Percentiles rank a stretch among this genome's conserved stretches.
These are phyloP conservation scores for Talinum fruticosum DNA, from an alignment of 148 eudicot species.

Conservation along the genomic window DNA sequence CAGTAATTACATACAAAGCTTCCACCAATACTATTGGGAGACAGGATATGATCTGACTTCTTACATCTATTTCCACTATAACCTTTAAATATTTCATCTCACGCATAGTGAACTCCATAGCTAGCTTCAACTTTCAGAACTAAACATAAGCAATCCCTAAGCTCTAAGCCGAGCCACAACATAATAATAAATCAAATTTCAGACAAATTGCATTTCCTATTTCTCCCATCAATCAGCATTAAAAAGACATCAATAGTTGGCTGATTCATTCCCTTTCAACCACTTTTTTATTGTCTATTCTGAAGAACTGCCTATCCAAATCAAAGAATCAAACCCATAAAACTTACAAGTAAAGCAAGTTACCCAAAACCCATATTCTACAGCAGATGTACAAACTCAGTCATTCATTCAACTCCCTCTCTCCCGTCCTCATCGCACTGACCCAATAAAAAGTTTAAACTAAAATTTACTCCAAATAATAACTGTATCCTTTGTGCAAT, in stretches of 20 bases:
- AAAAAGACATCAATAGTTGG: too few species aligned
- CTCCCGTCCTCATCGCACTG: too few species aligned
- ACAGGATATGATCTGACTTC: constrained; percentile 9
- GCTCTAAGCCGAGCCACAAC: background rate
- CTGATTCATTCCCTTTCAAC: background rate
- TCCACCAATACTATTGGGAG: constrained; percentile 3
- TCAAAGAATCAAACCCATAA: background rate
- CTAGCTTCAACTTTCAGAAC: constrained; percentile 24
- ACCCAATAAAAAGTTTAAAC: background rate
- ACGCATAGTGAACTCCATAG: constrained; percentile 1
- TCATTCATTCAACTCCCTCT: background rate
- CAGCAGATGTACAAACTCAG: background rate
- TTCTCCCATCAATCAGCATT: background rate
- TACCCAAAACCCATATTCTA: background rate
- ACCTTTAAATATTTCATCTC: background rate
- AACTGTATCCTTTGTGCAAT: background rate
- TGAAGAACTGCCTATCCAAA: background rate
- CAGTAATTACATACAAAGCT: background rate
- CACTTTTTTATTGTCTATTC: background rate
- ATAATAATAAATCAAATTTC: background rate
- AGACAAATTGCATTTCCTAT: background rate
- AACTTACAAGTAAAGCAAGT: background rate
- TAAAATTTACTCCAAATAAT: background rate
- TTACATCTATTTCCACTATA: constrained; percentile 5
- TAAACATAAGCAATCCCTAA: background rate